These are phyloP conservation scores for Coemansia sp. DNA, from an alignment of 192 early-diverging fungal species.

Conservation along the genomic window DNA sequence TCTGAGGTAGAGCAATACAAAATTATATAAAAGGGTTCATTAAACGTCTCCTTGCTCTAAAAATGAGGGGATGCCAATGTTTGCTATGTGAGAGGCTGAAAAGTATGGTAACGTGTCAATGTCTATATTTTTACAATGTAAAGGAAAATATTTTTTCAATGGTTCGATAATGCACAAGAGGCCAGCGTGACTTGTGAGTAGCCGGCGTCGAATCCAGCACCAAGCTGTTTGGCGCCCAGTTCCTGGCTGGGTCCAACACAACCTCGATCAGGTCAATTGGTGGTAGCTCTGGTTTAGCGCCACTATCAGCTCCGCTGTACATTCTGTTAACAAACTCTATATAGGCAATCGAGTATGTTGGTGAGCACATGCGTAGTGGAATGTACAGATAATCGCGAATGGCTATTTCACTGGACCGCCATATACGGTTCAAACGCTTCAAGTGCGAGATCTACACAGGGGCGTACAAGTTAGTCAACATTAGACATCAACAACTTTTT, in stretches of 20 bases:
- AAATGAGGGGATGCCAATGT: neutral
- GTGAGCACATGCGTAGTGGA: constrained; percentile 43
- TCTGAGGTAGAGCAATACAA: neutral
- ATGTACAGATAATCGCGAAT: constrained; percentile 40
- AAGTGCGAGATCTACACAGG: constrained; percentile 35
- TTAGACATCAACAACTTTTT: neutral
- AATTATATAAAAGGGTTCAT: neutral
- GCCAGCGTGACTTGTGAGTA: constrained; percentile 20
- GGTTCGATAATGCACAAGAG: constrained; percentile 32
- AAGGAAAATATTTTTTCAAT: constrained; percentile 39
- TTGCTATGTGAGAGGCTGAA: neutral
- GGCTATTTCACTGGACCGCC: constrained; percentile 42
- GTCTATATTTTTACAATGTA: constrained; percentile 12
- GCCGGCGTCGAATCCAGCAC: neutral
- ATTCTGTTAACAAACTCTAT: constrained; percentile 27
- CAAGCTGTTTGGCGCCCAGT: neutral
- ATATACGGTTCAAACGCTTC: constrained; percentile 48
- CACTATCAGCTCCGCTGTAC: constrained; percentile 3
- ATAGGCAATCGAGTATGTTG: constrained; percentile 22
- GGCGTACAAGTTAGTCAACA: neutral
- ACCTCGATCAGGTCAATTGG: constrained; percentile 43
- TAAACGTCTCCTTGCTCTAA: neutral
- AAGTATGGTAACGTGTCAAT: neutral
- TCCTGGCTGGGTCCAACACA: constrained; percentile 13
- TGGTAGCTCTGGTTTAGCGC: neutral